Percentiles rank a stretch among this genome's conserved stretches.
Evolutionary conservation across 2,329 filamentous ascomycete species (phyloP).

Genomic region (Stemphylium beticola): DNA sequence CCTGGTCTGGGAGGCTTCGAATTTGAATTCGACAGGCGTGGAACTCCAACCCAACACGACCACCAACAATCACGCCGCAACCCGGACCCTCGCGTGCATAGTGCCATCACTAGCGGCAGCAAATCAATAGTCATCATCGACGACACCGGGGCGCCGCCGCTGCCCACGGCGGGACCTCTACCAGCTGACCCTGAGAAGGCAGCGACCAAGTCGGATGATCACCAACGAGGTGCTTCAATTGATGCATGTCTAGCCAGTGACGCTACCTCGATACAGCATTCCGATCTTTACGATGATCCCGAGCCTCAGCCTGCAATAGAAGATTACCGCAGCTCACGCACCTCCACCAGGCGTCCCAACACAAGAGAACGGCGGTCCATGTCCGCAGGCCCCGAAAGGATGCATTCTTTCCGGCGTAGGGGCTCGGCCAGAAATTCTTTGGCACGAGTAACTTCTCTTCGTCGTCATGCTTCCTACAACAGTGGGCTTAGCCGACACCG

Average conservation of each 20-base stretch:
- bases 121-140: constrained; percentile 91
- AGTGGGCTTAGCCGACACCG: constrained; percentile 61
- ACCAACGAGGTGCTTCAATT: constrained; percentile 24
- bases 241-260: constrained; percentile 24
- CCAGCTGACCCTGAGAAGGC: constrained; percentile 21
- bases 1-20: constrained; percentile 43
- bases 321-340: constrained; percentile 27
- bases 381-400: constrained; percentile 39
- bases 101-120: constrained; percentile 76
- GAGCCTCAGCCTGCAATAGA: constrained; percentile 15
- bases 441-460: constrained; percentile 50
- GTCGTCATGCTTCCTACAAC: constrained; percentile 66
- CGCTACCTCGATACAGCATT: constrained; percentile 20
- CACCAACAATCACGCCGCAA: constrained; percentile 8
- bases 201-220: not conserved
- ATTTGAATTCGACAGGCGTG: constrained; percentile 43
- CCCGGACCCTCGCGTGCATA: constrained; percentile 52
- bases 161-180: constrained; percentile 59
- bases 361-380: constrained; percentile 33
- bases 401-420: constrained; percentile 46
- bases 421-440: constrained; percentile 40
- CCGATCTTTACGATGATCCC: constrained; percentile 28
- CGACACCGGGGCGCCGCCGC: constrained; percentile 63
- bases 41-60: constrained; percentile 19
- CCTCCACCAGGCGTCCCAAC: constrained; percentile 25